Base-by-base conservation (phyloP, 139 green algal species). In the Pseudopediastrum boryanum region DNA sequence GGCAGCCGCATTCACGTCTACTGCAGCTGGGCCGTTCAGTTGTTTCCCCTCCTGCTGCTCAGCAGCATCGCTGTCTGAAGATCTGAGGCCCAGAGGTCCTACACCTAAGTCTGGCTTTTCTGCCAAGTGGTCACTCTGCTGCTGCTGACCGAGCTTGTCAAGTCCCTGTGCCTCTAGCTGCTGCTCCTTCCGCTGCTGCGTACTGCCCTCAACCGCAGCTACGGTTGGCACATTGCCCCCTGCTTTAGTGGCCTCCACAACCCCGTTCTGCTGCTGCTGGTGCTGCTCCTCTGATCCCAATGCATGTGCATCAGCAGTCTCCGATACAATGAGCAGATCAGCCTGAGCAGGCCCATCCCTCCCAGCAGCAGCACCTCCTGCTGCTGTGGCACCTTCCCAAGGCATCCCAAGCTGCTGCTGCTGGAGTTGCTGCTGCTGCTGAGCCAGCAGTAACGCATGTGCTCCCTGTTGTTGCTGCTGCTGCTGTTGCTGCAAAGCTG, bases 321-420 rank as follows among this genome's bases (percentile, higher is more conserved):
- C n/a, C 66, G 16, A 59, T n/a, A n/a, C n/a, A n/a, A n/a, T n/a
- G n/a, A 31, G 46, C 68, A 64, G 48, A 42, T 29, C 58, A 39
- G 58, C 58, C 58, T 42, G 31, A 12, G 10, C 58, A 66, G 58
- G 31, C 23, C 31, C 48, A 21, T 21, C 21, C 19, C 48, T 21
- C 25, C 52, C 23, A 9, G 13, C 42, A 43, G 27, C n/a, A 59
- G 38, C 19, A 35, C 38, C 66, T 44, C 27, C 68, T 39, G 44
- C 27, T 12, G 21, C 70, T 25, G 23, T 38, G 42, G n/a, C 33
- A 38, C 35, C 46, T 4, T 25, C 70, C 33, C 65, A 52, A 25
- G 51, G 70, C 61, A 50, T 25, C 67, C n/a, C 36, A 66, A 23
- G n/a, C n/a, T 38, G 64, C 36, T 58, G 64, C 41, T 72, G 64